Percentiles rank a stretch among this genome's conserved stretches.
These are phyloP conservation scores for Thielaviopsis musarum DNA, from an alignment of 2,329 filamentous ascomycete species.

Conservation along the genomic window DNA sequence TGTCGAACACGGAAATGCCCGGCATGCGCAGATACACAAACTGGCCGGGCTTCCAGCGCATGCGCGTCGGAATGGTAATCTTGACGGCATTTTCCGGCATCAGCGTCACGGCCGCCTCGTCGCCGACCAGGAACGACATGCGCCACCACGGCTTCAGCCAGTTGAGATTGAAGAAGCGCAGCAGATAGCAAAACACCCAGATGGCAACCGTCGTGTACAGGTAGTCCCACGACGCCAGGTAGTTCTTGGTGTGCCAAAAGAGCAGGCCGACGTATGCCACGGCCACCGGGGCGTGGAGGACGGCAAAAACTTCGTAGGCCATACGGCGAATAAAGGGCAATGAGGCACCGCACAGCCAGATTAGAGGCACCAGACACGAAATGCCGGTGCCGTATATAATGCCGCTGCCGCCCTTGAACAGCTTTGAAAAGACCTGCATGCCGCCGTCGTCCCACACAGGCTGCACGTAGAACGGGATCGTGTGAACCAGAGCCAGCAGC, in stretches of 20 bases:
- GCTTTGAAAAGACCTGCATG: constrained; percentile 48
- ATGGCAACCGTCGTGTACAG: constrained; percentile 67
- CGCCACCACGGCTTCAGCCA: constrained; percentile 63
- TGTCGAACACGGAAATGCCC: constrained; percentile 75
- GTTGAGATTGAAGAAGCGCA: constrained; percentile 72
- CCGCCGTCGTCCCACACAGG: constrained; percentile 72
- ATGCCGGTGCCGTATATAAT: constrained; percentile 75
- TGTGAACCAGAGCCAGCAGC: constrained; percentile 68
- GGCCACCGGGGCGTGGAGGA: constrained; percentile 67
- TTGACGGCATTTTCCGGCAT: constrained; percentile 92
- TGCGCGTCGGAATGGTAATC: constrained; percentile 81
- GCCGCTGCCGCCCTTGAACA: constrained; percentile 48
- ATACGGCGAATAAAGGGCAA: constrained; percentile 58
- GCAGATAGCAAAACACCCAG: constrained; percentile 56
- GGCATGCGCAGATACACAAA: constrained; percentile 93
- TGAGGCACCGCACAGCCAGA: constrained; percentile 73
- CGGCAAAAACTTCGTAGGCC: constrained; percentile 74
- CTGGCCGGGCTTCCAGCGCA: constrained; percentile 84
- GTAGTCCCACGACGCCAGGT: constrained; percentile 77
- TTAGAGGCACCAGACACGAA: constrained; percentile 63
- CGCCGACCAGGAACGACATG: constrained; percentile 69
- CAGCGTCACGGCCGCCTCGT: constrained; percentile 77
- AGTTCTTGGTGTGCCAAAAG: constrained; percentile 95
- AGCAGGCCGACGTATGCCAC: constrained; percentile 67
- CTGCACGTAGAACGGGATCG: constrained; percentile 76